phyloP scores from a whole-genome alignment of 352 stramenopile species.

The Pythium rishiriense region DNA sequence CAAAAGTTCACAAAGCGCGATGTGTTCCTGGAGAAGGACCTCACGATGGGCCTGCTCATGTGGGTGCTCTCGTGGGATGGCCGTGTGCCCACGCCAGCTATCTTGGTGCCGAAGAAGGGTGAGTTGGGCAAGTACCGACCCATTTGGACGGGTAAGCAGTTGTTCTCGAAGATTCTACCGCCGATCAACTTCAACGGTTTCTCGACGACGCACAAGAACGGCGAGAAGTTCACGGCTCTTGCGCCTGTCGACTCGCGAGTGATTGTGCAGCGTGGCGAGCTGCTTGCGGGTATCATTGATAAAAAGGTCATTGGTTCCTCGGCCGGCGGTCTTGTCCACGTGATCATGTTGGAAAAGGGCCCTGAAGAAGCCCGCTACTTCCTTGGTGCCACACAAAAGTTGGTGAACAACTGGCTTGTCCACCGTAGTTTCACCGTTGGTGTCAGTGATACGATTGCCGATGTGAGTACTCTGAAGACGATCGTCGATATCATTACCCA shows the following conservation, averaged over 20 bases:
- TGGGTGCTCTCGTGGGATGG: conserved; percentile 97
- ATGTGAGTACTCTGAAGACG: conserved; percentile 97
- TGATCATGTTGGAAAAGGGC: conserved; percentile 94
- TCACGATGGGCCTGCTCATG: conserved; percentile 99
- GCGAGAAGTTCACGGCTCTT: conserved; percentile 87
- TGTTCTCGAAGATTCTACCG: conserved; percentile 97
- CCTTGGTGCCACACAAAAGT: conserved; percentile 93
- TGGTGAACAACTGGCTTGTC: conserved; percentile 99
- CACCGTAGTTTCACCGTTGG: conserved; percentile 98
- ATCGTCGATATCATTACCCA: conserved; percentile 99
- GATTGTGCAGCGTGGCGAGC: conserved; percentile 96
- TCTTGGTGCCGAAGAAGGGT: conserved; percentile 94
- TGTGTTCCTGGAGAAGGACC: conserved; percentile 97
- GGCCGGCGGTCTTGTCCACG: conserved; percentile 97
- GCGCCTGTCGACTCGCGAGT: conserved; percentile 96
- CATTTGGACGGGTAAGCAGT: conserved; percentile 98
- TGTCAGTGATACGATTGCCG: conserved; percentile 98
- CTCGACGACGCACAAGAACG: conserved; percentile 94
- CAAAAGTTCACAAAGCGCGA: conserved; percentile 99
- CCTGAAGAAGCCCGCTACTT: conserved; percentile 88
- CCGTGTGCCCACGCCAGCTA: conserved; percentile 95
- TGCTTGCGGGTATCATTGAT: conserved; percentile 98
- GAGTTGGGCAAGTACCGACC: conserved; percentile 85
- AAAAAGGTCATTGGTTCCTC: conserved; percentile 99
- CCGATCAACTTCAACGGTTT: conserved; percentile 96